Evolutionary conservation across 2,329 filamentous ascomycete species (phyloP), one percentile per base, ranked within the genome.

Genomic region (Tolypocladium sp.): DNA sequence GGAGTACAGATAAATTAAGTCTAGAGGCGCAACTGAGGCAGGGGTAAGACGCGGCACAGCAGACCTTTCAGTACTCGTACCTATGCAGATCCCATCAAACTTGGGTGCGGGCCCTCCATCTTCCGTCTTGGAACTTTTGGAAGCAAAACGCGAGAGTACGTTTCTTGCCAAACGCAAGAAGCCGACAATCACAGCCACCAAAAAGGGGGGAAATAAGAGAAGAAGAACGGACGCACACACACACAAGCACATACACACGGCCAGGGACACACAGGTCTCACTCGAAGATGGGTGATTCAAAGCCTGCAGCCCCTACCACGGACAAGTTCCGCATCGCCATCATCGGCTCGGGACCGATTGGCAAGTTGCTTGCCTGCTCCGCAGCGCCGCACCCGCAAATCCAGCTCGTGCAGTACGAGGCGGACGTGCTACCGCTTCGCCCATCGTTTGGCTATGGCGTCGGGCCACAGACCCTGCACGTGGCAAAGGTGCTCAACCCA

Each of bases 241-340:
- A 38, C 35, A 38, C 35, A 38, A 2, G 35, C 35, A 38, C 8
- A 35, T 35, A 35, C 5, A 35, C 33, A 35, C 33, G 33, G 33
- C 9, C 33, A 35, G 9, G 33, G 33, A 20, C 17, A 2, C n/a
- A 42, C 40, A n/a, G 42, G n/a, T 46, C 42, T 46, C 22, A 7
- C 10, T 15, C 4, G 2, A 46, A 38, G 35, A 46, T 46, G 42
- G 42, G 17, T 9, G 10, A 5, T 7, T 27, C 42, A 46, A 22
- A 27, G 22, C 42, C 42, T 13, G 42, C 42, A 12, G 42, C 8
- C 8, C 4, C 52, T 8, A 3, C 20, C 12, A 13, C 8, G 35
- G 69, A 65, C 70, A 40, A 25, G 25, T 44, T 20, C 17, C 57
- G 57, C 22, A 58, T 58, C 20, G 57, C 57, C 37, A 58, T 58